These are phyloP conservation scores for Colletotrichum neosansevieriae DNA, from an alignment of 2,329 filamentous ascomycete genomes.

Conservation along the genomic window DNA sequence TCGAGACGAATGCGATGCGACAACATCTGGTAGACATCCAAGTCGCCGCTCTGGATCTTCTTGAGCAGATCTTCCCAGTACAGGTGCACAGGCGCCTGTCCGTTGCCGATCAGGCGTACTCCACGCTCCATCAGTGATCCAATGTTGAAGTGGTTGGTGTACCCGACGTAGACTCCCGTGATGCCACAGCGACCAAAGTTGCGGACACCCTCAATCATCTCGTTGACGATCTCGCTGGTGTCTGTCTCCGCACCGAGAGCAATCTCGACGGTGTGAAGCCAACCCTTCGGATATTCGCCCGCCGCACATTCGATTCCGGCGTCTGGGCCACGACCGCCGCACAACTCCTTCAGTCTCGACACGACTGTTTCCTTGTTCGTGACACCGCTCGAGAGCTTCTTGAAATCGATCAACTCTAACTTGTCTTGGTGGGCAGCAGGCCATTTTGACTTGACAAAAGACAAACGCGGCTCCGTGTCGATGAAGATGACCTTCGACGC, in stretches of 20 bases:
- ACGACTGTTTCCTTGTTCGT: constrained; percentile 73
- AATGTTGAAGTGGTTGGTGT: constrained; percentile 85
- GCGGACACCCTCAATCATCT: constrained; percentile 80
- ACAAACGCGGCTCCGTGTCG: constrained; percentile 78
- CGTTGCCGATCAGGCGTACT: constrained; percentile 79
- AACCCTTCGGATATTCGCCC: constrained; percentile 72
- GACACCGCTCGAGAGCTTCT: constrained; percentile 68
- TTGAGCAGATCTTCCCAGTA: constrained; percentile 86
- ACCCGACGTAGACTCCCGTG: constrained; percentile 77
- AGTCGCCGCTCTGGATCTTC: constrained; percentile 73
- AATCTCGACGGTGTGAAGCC: constrained; percentile 70
- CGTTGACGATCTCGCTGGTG: constrained; percentile 83
- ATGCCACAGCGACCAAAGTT: constrained; percentile 81
- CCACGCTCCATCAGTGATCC: constrained; percentile 88
- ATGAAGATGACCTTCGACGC: constrained; percentile 83
- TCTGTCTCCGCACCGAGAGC: constrained; percentile 81
- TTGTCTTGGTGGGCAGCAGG: constrained; percentile 61
- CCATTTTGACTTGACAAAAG: constrained; percentile 74
- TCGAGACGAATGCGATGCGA: constrained; percentile 82
- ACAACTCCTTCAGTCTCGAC: constrained; percentile 78
- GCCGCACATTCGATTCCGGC: constrained; percentile 76
- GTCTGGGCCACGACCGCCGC: constrained; percentile 79
- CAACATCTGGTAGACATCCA: constrained; percentile 84
- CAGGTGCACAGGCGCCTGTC: constrained; percentile 79
- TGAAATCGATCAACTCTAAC: constrained; percentile 78